A percentile compares a stretch with the other conserved stretches of the same genome.
phyloP scores from a whole-genome alignment of 768 basidiomycete species.

The Mycena haematopus region DNA sequence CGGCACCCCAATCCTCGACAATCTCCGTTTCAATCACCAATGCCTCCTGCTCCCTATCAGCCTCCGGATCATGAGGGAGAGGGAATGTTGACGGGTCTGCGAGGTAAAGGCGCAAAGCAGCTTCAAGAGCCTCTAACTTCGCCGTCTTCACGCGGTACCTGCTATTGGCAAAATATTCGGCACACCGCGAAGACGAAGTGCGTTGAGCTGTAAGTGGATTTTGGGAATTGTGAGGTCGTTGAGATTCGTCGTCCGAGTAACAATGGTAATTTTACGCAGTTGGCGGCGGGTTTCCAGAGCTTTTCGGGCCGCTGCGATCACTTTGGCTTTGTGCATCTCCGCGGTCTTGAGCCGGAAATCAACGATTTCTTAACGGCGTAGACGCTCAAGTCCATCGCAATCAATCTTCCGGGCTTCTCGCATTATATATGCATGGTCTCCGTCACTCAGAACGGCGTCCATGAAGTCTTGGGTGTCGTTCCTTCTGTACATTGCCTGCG shows the following conservation, averaged over 20 bases:
- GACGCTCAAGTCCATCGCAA: not conserved
- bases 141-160: not conserved
- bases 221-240: not conserved
- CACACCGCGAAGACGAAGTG: slow-evolving; percentile 9
- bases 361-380: not conserved
- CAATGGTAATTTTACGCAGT: not conserved
- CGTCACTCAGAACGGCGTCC: slow-evolving; percentile 15
- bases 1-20: no score
- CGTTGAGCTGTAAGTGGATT: slow-evolving; percentile 1
- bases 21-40: no score
- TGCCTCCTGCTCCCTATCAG: no score
- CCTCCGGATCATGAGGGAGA: no score
- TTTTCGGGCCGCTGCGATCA: not conserved
- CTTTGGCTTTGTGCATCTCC: slow-evolving; percentile 1
- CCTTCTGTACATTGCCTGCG: slow-evolving; percentile 31
- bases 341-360: slow-evolving; percentile 1
- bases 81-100: no score
- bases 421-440: slow-evolving; percentile 15
- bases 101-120: no score
- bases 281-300: not conserved
- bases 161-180: not conserved
- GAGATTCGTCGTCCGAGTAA: not conserved
- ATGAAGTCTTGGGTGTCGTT: slow-evolving; percentile 38
- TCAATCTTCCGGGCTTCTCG: slow-evolving; percentile 13
- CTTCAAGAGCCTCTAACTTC: no score